phyloP scores from a whole-genome alignment of 129 eudicot species.

The Rutidosis leptorrhynchoides region DNA sequence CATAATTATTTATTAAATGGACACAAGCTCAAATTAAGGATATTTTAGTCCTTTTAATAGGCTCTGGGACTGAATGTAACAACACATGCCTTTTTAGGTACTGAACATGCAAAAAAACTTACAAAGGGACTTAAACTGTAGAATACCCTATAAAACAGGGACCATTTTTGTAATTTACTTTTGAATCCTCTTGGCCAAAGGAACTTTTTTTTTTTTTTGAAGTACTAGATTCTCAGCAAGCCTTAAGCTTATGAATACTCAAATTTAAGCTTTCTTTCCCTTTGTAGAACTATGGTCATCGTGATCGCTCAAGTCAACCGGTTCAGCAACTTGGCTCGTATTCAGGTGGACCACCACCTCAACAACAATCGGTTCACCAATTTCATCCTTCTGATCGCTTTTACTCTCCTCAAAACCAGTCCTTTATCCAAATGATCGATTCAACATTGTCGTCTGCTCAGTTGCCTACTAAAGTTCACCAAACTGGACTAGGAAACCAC shows the following conservation, averaged over 20 bases:
- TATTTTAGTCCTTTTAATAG: too few species aligned
- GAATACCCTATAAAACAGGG: too few species aligned
- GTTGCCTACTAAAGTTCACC: constrained; percentile 30
- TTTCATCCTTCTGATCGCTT: constrained; percentile 1
- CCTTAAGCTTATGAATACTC: background rate
- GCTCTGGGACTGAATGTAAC: too few species aligned
- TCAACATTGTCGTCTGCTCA: constrained; percentile 27
- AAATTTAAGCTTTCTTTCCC: constrained; percentile 9
- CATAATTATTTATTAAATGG: too few species aligned
- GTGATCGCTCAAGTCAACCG: constrained; percentile 26
- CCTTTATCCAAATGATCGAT: constrained; percentile 32
- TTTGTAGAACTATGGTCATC: constrained; percentile 36
- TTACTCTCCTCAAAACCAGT: constrained; percentile 30
- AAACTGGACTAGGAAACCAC: constrained; percentile 23
- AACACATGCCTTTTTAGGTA: too few species aligned
- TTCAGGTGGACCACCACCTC: constrained; percentile 31
- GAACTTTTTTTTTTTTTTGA: background rate
- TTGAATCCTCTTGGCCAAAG: too few species aligned
- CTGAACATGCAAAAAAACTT: too few species aligned
- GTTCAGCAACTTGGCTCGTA: constrained; percentile 35
- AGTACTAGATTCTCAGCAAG: background rate
- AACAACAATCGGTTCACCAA: constrained; percentile 24
- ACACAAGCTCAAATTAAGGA: too few species aligned
- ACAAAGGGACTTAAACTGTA: too few species aligned
- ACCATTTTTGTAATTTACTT: too few species aligned